Base-by-base conservation (phyloP, 306 rosid genomes). In the Crotalaria pallida region DNA sequence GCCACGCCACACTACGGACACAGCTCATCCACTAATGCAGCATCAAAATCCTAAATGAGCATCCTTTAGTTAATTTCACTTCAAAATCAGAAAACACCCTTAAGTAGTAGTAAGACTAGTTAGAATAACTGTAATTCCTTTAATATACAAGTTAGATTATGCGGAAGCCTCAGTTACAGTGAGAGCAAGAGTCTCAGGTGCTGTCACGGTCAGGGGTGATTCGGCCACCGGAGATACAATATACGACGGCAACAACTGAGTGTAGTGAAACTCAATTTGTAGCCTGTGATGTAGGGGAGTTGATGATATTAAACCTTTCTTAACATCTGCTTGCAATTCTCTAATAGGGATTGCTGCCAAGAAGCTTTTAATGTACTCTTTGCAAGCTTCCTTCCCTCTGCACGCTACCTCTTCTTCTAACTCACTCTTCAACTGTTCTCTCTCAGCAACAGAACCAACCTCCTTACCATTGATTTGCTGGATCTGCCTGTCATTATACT, bases 341-440 rank as follows among this genome's bases (percentile, higher is more conserved):
- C 99, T 85, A 24, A 95, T 82, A 27, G 99, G 99, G 56, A 95
- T 91, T 17, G 99, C 96, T 60, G 99, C 99, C 88, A 95, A 81
- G 88, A 95, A 95, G 83, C 88, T 91, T 84, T 95, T 95, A 18
- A 95, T 95, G 76, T 91, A 95, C 82, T 95, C 96, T 76, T 89
- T 95, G 86, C 99, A 95, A 3, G 96, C 89, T 75, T 91, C 96
- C 72, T 95, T 95, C 74, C 99, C 99, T 45, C 67, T 73, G 78
- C 92, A 91, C 16, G 91, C 76, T 24, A 87, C 72, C 80, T 84
- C 88, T 58, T 77, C 91, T 47, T 90, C 89, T 65, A 72, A 76
- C 41, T 85, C 74, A 7, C 38, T 69, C 77, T 77, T 84, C 51
- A 29, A 21, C 64, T 27, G 80, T 55, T 85, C 92, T 0, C 74